Base-by-base conservation (phyloP, 2,329 filamentous ascomycete genomes). In the Aspergillus neoniger region DNA sequence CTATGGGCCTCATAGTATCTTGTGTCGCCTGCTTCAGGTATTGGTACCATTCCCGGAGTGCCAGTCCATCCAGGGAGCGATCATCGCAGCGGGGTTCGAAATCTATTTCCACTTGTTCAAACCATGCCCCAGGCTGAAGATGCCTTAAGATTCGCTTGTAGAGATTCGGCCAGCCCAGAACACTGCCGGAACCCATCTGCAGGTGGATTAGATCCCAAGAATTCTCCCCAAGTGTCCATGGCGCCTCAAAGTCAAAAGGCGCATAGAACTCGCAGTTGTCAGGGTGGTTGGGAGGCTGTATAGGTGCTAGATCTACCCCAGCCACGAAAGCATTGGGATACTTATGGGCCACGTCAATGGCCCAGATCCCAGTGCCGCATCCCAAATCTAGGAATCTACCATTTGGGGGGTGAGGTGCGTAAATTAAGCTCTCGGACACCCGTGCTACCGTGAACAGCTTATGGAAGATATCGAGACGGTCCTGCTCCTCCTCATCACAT, bases 71-170 rank as follows among this genome's bases (percentile, higher is more conserved):
- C 14, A 90, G 77, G 1, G 86, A 85, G 38, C 83, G 82, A 67
- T 91, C 86, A 64, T 92, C 88, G 70, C 87, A 90, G 55, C 86
- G 86, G 17, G 92, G 91, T 51, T 85, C 81, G 76, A 91, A 91
- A 75, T 98, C 92, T 57, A 98, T 89, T 74, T 98, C 94, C 51
- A 96, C 86, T 67, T 96, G 92, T 76, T 98, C 93, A 58, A 97
- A 83, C 57, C 93, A 94, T 43, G 80, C 83, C 1, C 88, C 88
- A 1, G 92, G 91, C 67, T 87, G 87, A 25, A 97, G 82, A 71
- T 96, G 91, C 85, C 83, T 79, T 66, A 87, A 88, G 32, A 88
- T 81, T 68, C 90, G 90, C 63, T 81, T 78, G 75, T 96, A 97
- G 47, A 95, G 79, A 49, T 84, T 82, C 4, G 83, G 81, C 92